phyloP scores from a whole-genome alignment of 495 filamentous ascomycete genomes.

The Amphirosellinia nigrospora region DNA sequence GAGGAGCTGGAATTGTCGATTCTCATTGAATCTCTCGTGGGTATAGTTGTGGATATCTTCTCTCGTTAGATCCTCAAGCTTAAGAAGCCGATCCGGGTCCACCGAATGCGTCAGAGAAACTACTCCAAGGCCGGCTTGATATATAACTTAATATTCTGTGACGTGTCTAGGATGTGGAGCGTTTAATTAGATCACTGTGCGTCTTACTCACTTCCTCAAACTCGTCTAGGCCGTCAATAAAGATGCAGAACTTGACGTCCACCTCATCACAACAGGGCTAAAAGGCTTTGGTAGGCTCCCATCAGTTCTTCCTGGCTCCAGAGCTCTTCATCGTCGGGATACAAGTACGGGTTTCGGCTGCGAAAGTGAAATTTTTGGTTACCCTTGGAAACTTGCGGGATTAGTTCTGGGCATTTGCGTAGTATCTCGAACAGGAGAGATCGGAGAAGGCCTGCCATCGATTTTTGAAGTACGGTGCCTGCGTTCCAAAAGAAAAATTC shows the following conservation, averaged over 20 bases:
- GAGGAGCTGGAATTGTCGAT: conserved; percentile 19
- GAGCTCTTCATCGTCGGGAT: neutral
- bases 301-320: neutral
- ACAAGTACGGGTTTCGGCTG: neutral
- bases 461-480: conserved; percentile 47
- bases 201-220: conserved; percentile 36
- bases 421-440: conserved; percentile 50
- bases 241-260: conserved; percentile 46
- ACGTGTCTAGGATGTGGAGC: conserved; percentile 21
- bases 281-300: neutral
- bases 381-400: neutral
- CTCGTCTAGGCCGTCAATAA: conserved; percentile 59
- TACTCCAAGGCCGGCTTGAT: conserved; percentile 56
- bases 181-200: conserved; percentile 26
- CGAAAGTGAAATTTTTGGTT: neutral
- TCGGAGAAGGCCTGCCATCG: conserved; percentile 51
- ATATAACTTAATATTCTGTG: conserved; percentile 50
- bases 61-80: conserved; percentile 36
- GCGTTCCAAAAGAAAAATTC: conserved; percentile 55
- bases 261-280: neutral
- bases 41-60: conserved; percentile 42
- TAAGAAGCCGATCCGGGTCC: conserved; percentile 13
- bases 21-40: conserved; percentile 25
- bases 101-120: conserved; percentile 51
- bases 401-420: conserved; percentile 30